Evolutionary conservation across 768 basidiomycete species (phyloP), one percentile per base, ranked within the genome.

Genomic region (Auricularia cornea): DNA sequence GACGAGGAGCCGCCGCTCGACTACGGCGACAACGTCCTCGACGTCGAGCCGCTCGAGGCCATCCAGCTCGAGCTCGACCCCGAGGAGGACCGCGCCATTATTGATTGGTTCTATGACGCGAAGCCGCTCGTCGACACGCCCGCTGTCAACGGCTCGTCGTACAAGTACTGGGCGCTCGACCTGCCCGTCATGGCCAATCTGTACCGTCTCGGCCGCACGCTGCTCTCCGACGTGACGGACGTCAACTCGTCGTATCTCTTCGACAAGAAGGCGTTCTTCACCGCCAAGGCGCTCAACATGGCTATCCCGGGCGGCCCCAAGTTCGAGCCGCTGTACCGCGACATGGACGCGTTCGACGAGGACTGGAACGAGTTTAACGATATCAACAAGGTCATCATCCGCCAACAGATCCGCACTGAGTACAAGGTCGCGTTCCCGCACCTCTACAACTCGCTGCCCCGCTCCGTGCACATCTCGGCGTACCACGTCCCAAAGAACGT

Each of bases 311-410:
- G 96, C 63, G 97, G 97, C 59, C 97, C 97, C 2, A 97, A 98
- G 74, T 99, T 98, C 66, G 97, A 99, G 79, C 97, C 96, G 18
- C 79, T 99, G 30, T 94, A 94, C 75, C 85, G 96, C 59, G 97
- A 99, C 70, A 94, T 95, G 88, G 97, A 98, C 70, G 81, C 89
- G 14, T 98, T 93, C 68, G 97, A 99, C 71, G 97, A 98, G 72
- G 97, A 99, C 72, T 97, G 94, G 94, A 97, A 97, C 74, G 94
- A 97, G 74, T 99, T 99, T 71, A 99, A 99, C 73, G 97, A 99
- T 72, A 97, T 98, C 76, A 95, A 97, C 79, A 99, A 99, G 76
- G 90, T 99, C 71, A 96, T 99, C 74, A 98, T 99, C 68, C 94
- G 97, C 26, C 94, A 98, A 72, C 93, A 97, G 74, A 96, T 98